phyloP scores from a whole-genome alignment of 140 eudicot species.

The Erigeron philadelphicus region DNA sequence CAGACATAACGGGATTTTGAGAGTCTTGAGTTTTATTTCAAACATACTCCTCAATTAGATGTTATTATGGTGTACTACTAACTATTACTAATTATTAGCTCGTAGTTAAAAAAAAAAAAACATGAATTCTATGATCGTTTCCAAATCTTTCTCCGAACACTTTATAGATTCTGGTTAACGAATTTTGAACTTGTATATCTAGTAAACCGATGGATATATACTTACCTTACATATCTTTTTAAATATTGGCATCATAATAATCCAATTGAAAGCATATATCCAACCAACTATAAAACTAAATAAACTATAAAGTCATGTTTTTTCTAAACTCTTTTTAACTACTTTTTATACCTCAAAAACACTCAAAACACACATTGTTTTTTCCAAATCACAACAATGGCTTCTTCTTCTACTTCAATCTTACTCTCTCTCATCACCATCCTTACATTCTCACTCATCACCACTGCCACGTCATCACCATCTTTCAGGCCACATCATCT shows the following conservation, averaged over 20 bases:
- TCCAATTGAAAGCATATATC: slow-evolving; percentile 9
- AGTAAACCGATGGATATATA: no score
- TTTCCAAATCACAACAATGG: slow-evolving; percentile 27
- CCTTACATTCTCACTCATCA: slow-evolving; percentile 17
- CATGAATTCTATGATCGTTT: no score
- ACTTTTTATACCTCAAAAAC: background rate
- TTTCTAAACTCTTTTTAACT: background rate
- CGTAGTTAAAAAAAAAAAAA: no score
- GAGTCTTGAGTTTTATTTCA: no score
- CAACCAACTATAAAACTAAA: background rate
- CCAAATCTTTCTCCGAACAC: no score
- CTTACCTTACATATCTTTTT: no score
- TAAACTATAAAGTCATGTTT: background rate
- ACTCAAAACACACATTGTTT: slow-evolving; percentile 1
- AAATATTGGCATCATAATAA: background rate
- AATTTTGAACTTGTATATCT: no score
- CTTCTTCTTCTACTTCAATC: slow-evolving; percentile 27
- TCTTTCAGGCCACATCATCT: slow-evolving; percentile 29
- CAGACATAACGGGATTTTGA: no score
- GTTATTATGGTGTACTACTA: no score
- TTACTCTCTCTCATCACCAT: slow-evolving; percentile 8
- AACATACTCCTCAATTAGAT: no score
- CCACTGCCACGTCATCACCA: slow-evolving; percentile 6
- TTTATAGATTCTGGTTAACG: no score
- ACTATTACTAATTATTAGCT: no score